Base-by-base conservation (phyloP, 1,284 basidiomycete species). In the Caloboletus inedulis region DNA sequence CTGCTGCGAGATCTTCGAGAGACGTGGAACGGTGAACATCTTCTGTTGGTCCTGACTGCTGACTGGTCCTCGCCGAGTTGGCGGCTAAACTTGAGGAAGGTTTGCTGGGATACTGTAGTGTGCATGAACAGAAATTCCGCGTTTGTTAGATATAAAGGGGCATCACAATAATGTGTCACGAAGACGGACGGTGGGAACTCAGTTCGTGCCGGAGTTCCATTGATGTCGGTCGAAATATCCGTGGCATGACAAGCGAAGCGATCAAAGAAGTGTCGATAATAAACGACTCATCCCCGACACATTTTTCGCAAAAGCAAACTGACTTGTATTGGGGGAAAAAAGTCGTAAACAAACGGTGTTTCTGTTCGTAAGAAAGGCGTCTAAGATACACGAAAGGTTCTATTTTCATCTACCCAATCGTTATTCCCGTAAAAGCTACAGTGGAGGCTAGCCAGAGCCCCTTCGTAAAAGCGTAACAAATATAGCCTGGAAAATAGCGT, bases 331-430 rank as follows among this genome's bases (percentile, higher is more conserved):
- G 35, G 29, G 9, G 33, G n/a, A n/a, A 35, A 29, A 54, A 44
- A 27, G 6, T 30, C 12, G 14, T 47, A 16, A 45, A 49, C 40
- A 46, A 63, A 45, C 3, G n/a, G n/a, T n/a, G n/a, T n/a, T n/a
- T 10, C n/a, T 18, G 19, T 34, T 51, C 45, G 50, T 65, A 53
- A 41, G 49, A 36, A 50, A 37, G 41, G 18, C 21, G 25, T 54
- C 30, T 68, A 68, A 43, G 51, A 61, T 64, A 64, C 65, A 63
- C 19, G 47, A 37, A 57, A 23, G 54, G 21, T 43, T 64, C 59
- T 66, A 62, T 34, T 47, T 25, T 30, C 18, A 16, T 43, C 42
- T 43, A 43, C 16, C 8, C 29, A 16, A 8, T 14, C 44, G 35
- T 39, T 10, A 18, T 37, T 14, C 35, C 2, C 35, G 27, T 46